Percentiles rank a stretch among this genome's conserved stretches.
Conservation (phyloP, 768 basidiomycete genomes). For the Phylloporus arenicola region DNA sequence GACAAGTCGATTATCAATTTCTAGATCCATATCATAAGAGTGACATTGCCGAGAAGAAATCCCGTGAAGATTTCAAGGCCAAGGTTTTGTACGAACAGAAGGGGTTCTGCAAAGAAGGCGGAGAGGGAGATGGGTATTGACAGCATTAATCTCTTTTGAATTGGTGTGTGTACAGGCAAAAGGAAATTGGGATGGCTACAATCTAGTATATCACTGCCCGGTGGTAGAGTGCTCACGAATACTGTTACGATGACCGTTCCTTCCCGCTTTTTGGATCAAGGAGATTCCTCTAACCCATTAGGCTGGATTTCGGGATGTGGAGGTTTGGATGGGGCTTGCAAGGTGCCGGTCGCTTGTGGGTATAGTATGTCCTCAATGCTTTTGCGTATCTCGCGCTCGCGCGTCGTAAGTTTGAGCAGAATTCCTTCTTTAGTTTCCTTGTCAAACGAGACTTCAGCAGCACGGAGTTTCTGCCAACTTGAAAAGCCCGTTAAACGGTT, state of each 20-base stretch:
- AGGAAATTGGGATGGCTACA: slow-evolving; percentile 13
- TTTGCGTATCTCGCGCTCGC: slow-evolving; percentile 74
- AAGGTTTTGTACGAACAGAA: slow-evolving; percentile 76
- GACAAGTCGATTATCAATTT: slow-evolving; percentile 64
- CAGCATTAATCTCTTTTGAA: slow-evolving; percentile 12
- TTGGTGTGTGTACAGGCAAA: neutral
- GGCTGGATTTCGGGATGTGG: slow-evolving; percentile 33
- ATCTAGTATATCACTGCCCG: slow-evolving; percentile 6
- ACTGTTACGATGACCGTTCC: slow-evolving; percentile 39
- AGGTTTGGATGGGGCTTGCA: slow-evolving; percentile 30
- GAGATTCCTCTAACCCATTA: slow-evolving; percentile 45
- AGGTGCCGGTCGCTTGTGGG: slow-evolving; percentile 37
- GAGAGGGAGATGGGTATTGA: slow-evolving; percentile 94
- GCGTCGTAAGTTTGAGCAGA: slow-evolving; percentile 59
- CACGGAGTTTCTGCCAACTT: slow-evolving; percentile 78
- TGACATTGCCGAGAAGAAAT: slow-evolving; percentile 69
- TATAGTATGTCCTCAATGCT: slow-evolving; percentile 69
- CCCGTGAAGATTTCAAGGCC: slow-evolving; percentile 78
- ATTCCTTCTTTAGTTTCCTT: slow-evolving; percentile 70
- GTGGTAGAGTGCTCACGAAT: neutral
- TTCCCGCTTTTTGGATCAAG: slow-evolving; percentile 48
- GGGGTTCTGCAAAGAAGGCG: slow-evolving; percentile 93
- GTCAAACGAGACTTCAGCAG: slow-evolving; percentile 67
- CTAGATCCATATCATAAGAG: slow-evolving; percentile 69
- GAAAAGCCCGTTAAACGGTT: slow-evolving; percentile 7